phyloP scores from a whole-genome alignment of 495 filamentous ascomycete species.

The Tuber borchii region DNA sequence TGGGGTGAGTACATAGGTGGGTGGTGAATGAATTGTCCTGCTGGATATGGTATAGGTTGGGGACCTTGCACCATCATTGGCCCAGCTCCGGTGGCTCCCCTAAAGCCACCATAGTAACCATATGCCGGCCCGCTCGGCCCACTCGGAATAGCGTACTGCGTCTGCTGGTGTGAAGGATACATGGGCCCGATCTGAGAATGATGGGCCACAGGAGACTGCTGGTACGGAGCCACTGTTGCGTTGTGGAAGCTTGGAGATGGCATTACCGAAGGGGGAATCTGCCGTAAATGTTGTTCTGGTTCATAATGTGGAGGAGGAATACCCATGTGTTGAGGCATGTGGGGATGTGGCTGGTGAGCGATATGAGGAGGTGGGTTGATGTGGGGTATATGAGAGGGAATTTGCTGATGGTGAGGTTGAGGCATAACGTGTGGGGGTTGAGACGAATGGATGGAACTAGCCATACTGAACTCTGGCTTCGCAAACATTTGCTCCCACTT shows the following conservation, averaged over 20 bases:
- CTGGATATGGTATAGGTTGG: constrained; percentile 52
- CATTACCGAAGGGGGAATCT: constrained; percentile 58
- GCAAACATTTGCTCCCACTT: constrained; percentile 62
- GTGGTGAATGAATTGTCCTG: constrained; percentile 49
- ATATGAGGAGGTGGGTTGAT: constrained; percentile 49
- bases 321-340: constrained; percentile 43
- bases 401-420: constrained; percentile 56
- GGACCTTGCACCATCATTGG: constrained; percentile 65
- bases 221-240: constrained; percentile 52
- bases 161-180: constrained; percentile 51
- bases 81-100: constrained; percentile 49
- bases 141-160: constrained; percentile 54
- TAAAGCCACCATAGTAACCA: constrained; percentile 48
- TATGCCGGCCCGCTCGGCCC: constrained; percentile 48
- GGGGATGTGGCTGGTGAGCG: constrained; percentile 49
- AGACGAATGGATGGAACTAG: constrained; percentile 50
- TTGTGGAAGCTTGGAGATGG: constrained; percentile 60
- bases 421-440: constrained; percentile 51
- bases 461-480: constrained; percentile 42
- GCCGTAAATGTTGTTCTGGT: constrained; percentile 63
- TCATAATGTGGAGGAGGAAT: constrained; percentile 51
- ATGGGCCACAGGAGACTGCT: constrained; percentile 52
- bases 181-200: constrained; percentile 52
- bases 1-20: constrained; percentile 60
- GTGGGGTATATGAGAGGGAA: constrained; percentile 50